These are phyloP conservation scores for Fomitopsis schrenkii DNA, from an alignment of 1,284 basidiomycete genomes.

Conservation along the genomic window DNA sequence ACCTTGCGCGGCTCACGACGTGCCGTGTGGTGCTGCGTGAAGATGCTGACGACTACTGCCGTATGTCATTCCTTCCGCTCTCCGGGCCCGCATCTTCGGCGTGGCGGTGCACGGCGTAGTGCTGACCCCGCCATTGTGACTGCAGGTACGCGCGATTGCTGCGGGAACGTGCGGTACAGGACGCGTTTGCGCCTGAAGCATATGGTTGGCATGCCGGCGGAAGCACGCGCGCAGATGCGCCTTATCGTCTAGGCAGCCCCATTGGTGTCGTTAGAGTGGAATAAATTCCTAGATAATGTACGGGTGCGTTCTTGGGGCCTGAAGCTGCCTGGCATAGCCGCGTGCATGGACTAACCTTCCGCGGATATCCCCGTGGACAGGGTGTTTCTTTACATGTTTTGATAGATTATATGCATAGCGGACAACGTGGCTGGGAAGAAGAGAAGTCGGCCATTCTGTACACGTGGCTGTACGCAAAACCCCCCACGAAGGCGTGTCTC, in stretches of 20 bases:
- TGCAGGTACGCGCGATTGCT: constrained; percentile 45
- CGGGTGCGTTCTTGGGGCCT: no score
- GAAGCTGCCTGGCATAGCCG: no score
- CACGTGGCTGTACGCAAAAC: no score
- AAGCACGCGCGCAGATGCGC: constrained; percentile 8
- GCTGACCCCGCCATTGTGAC: constrained; percentile 6
- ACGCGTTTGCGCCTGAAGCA: constrained; percentile 17
- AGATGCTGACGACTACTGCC: constrained; percentile 45
- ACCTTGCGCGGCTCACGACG: constrained; percentile 43
- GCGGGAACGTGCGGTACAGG: constrained; percentile 51
- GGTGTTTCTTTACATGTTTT: no score
- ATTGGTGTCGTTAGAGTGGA: no score
- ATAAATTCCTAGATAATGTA: no score
- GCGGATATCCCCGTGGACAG: no score
- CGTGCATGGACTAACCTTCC: no score
- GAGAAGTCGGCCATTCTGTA: no score
- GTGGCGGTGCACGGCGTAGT: not conserved
- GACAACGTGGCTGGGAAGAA: not conserved
- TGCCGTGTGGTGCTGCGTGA: constrained; percentile 46
- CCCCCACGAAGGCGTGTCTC: no score
- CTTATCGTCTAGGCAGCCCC: constrained; percentile 9
- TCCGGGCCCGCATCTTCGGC: not conserved
- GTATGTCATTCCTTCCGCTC: constrained; percentile 33
- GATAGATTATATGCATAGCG: not conserved
- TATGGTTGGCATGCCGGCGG: constrained; percentile 9